Conservation (phyloP, 2,329 filamentous ascomycete species). For the Metarhizium guizhouense region DNA sequence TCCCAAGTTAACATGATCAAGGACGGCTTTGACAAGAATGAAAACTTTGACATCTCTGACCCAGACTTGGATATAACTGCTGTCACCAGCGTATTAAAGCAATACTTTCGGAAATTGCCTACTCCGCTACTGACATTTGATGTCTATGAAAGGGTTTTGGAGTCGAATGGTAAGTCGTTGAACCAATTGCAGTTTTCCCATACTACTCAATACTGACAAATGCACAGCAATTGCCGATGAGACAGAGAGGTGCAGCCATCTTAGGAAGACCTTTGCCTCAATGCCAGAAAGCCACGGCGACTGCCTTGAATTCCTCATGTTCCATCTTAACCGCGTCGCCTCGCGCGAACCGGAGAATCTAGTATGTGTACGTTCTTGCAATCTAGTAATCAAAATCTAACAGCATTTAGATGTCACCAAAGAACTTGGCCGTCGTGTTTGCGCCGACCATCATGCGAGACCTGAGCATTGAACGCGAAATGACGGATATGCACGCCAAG, state of each 20-base stretch:
- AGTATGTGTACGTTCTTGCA: constrained; percentile 37
- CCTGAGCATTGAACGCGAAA: constrained; percentile 80
- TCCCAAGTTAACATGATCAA: constrained; percentile 85
- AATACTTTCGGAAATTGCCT: constrained; percentile 92
- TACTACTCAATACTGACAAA: not conserved
- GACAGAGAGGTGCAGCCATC: constrained; percentile 58
- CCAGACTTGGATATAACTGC: constrained; percentile 91
- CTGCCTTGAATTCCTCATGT: constrained; percentile 86
- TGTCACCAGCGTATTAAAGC: constrained; percentile 90
- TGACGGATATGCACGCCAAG: constrained; percentile 92
- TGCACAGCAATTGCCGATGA: constrained; percentile 52
- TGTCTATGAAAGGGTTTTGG: constrained; percentile 81
- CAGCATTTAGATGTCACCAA: constrained; percentile 72
- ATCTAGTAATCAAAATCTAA: not conserved
- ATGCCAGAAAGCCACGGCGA: constrained; percentile 80
- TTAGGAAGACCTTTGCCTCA: constrained; percentile 65
- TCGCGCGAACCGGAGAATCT: constrained; percentile 76
- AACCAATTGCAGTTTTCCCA: not conserved
- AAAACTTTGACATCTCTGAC: constrained; percentile 88
- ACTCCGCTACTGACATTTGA: constrained; percentile 85
- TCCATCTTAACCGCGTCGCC: constrained; percentile 84
- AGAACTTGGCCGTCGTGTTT: constrained; percentile 94
- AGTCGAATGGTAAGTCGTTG: constrained; percentile 57
- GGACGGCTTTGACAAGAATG: constrained; percentile 79
- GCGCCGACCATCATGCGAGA: constrained; percentile 96